phyloP scores from a whole-genome alignment of 2,329 filamentous ascomycete genomes.

The Stemphylium beticola region DNA sequence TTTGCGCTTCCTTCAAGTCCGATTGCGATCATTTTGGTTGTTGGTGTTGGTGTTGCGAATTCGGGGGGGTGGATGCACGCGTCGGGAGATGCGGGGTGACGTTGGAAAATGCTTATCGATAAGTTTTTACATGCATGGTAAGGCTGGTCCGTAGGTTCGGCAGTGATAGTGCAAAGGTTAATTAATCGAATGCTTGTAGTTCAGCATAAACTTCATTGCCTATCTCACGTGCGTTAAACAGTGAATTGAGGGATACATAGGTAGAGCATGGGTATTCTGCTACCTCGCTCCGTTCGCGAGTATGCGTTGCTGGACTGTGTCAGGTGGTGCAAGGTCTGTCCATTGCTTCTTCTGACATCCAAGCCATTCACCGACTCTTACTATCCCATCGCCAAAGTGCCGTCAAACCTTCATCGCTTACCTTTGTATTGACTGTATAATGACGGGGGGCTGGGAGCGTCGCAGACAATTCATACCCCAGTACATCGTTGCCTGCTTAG shows the following conservation, averaged over 20 bases:
- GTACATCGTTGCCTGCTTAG: conserved; percentile 7
- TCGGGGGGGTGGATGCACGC: conserved; percentile 5
- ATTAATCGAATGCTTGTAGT: neutral
- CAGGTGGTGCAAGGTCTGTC: conserved; percentile 9
- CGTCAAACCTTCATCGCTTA: neutral
- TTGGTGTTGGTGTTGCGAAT: conserved; percentile 2
- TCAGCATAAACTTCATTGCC: too few species aligned
- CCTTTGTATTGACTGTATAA: neutral
- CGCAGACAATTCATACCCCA: conserved; percentile 5
- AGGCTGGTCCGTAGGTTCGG: conserved; percentile 3
- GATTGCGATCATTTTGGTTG: conserved; percentile 65
- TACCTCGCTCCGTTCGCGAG: too few species aligned
- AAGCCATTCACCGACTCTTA: neutral
- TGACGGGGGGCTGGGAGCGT: neutral
- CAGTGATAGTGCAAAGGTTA: neutral
- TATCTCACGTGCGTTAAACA: too few species aligned
- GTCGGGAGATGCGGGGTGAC: conserved; percentile 31
- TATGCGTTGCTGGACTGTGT: conserved; percentile 2
- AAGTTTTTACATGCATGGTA: conserved; percentile 20
- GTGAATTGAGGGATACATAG: too few species aligned
- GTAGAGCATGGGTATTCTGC: too few species aligned
- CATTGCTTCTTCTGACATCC: neutral
- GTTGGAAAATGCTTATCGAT: conserved; percentile 29
- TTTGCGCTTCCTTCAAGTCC: conserved; percentile 94
- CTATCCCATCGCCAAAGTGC: too few species aligned